These are phyloP conservation scores for Lipomyces chichibuensis DNA, from an alignment of 805 yeast genomes.

Conservation along the genomic window DNA sequence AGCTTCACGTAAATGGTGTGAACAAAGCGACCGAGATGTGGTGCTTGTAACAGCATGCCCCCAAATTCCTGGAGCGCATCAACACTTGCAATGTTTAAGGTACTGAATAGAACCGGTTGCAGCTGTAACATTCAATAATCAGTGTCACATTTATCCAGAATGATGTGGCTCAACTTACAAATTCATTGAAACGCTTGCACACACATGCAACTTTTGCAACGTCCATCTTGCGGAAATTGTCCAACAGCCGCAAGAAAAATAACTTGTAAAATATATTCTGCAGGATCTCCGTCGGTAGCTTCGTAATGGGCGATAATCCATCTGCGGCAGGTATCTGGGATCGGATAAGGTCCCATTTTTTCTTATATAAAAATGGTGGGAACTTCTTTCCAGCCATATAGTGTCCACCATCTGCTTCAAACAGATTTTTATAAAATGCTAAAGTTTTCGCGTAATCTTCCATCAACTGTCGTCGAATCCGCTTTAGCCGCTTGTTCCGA, in stretches of 20 bases:
- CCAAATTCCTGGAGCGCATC: slow-evolving; percentile 11
- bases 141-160: neutral
- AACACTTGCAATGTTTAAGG: slow-evolving; percentile 8
- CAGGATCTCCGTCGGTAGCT: slow-evolving; percentile 26
- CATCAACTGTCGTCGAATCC: slow-evolving; percentile 13
- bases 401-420: neutral
- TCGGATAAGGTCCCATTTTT: slow-evolving; percentile 24
- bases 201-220: slow-evolving; percentile 22
- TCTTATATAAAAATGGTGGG: slow-evolving; percentile 16
- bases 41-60: slow-evolving; percentile 1
- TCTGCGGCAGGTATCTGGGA: slow-evolving; percentile 25
- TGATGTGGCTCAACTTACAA: neutral
- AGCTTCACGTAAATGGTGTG: slow-evolving; percentile 13
- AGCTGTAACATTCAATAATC: slow-evolving; percentile 6
- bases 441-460: slow-evolving; percentile 11
- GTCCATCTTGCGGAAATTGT: slow-evolving; percentile 16
- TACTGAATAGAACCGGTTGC: slow-evolving; percentile 16
- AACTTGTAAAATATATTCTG: slow-evolving; percentile 15
- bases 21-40: slow-evolving; percentile 13
- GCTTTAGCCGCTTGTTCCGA: slow-evolving; percentile 22
- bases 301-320: slow-evolving; percentile 18
- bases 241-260: slow-evolving; percentile 14
- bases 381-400: slow-evolving; percentile 6
- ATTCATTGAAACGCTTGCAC: neutral
- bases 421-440: neutral